A percentile compares a stretch with the other conserved stretches of the same genome.
Conservation (phyloP, 1,284 basidiomycete species). For the Puccinia sorghi region DNA sequence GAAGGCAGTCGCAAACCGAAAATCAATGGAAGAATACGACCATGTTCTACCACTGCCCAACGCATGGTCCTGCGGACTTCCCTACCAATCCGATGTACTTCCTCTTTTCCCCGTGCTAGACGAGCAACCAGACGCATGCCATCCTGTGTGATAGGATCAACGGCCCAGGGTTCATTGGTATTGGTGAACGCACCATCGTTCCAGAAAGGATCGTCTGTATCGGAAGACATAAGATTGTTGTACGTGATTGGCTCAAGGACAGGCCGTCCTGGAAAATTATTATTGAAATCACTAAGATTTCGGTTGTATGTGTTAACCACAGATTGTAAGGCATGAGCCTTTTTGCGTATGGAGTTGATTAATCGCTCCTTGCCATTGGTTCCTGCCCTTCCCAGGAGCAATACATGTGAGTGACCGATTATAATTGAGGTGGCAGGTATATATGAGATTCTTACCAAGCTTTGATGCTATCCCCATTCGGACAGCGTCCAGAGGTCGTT, state of each 20-base stretch:
- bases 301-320: slow-evolving; percentile 15
- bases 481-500: neutral
- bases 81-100: too few relatives aligned
- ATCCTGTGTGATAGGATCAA: slow-evolving; percentile 21
- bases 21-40: neutral
- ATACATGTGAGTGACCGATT: too few relatives aligned
- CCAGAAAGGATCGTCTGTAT: slow-evolving; percentile 28
- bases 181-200: slow-evolving; percentile 13
- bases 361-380: slow-evolving; percentile 27
- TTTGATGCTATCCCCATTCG: neutral
- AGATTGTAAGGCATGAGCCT: neutral
- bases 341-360: neutral
- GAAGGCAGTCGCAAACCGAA: neutral
- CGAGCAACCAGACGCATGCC: slow-evolving; percentile 17
- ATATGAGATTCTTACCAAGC: too few relatives aligned
- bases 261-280: neutral
- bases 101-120: too few relatives aligned
- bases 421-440: too few relatives aligned
- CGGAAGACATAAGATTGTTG: too few relatives aligned
- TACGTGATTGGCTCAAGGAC: neutral
- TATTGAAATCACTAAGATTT: neutral
- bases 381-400: neutral
- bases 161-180: slow-evolving; percentile 17
- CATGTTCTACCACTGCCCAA: neutral
- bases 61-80: too few relatives aligned